phyloP scores from a whole-genome alignment of 2,329 filamentous ascomycete species.

The Aspergillus tamarii region DNA sequence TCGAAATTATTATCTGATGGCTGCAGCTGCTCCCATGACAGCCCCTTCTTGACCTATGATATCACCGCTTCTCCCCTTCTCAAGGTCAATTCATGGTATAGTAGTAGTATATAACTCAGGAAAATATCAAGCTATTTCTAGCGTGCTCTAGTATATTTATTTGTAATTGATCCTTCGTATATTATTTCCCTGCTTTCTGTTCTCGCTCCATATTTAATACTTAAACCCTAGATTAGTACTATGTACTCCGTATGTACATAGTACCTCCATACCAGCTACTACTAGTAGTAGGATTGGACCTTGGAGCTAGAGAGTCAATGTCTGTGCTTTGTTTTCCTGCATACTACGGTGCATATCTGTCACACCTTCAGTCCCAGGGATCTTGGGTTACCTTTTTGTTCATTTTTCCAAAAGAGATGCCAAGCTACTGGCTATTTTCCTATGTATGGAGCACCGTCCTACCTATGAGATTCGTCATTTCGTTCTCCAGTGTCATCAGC shows the following conservation, averaged over 20 bases:
- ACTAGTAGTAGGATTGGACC: too few relatives aligned
- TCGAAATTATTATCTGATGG: constrained; percentile 12
- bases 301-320: neutral
- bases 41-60: neutral
- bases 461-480: neutral
- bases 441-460: neutral
- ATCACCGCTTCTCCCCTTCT: neutral
- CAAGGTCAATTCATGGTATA: neutral
- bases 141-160: neutral
- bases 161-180: neutral
- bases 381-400: neutral
- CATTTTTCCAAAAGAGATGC: neutral
- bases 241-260: too few relatives aligned
- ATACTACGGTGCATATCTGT: neutral
- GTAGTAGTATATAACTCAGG: neutral
- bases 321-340: neutral
- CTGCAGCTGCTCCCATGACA: constrained; percentile 5
- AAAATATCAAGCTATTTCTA: neutral
- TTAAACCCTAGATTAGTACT: neutral
- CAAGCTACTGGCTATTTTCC: neutral
- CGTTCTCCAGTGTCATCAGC: neutral
- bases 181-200: neutral
- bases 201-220: neutral
- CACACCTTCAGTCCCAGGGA: neutral
- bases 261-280: too few relatives aligned